Base-by-base conservation (phyloP, 805 yeast genomes). In the Candida tammaniensis region DNA sequence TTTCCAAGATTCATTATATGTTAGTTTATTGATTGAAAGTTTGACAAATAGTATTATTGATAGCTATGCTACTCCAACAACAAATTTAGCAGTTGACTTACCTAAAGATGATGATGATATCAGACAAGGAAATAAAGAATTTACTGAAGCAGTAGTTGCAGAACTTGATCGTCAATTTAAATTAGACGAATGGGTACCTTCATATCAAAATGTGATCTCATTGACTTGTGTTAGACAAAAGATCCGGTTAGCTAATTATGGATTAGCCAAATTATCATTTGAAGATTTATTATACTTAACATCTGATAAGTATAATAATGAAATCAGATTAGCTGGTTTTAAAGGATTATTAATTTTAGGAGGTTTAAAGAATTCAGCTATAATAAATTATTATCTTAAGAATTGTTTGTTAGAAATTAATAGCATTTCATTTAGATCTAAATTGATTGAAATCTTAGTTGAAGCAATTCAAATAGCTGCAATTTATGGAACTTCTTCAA, bases 111-210 rank as follows among this genome's bases (percentile, higher is more conserved):
- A 29, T 30, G 34, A 31, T 17, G 16, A 26, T 5, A 11, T 34
- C 10, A 43, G 37, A 9, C 30, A 36, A 5, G 29, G 27, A 24
- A 38, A 28, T n/a, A 17, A 21, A 16, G 43, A 45, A 24, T 61
- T 64, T 27, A 40, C 51, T 7, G 42, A 42, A 8, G 50, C 44
- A n/a, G 70, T 59, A 4, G 33, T 80, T 6, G 69, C 72, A 5
- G 97, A 89, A 51, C 65, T 93, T 29, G 77, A 80, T 36, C 71
- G 97, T 39, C 72, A 80, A 40, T 77, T 79, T 45, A 78, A 88
- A 42, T 70, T 93, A 61, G 98, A 91, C 50, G 79, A 75, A 27
- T 87, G 94, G 94, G 69, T 82, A 6, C 91, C 96, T 1, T 81
- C 95, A 0, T 78, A 74, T 42, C 81, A 78, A 33, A 54, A 72